Percentiles rank a stretch among this genome's conserved stretches.
Evolutionary conservation across 2,329 filamentous ascomycete genomes (phyloP).

Genomic region (Colletotrichum simmondsii): DNA sequence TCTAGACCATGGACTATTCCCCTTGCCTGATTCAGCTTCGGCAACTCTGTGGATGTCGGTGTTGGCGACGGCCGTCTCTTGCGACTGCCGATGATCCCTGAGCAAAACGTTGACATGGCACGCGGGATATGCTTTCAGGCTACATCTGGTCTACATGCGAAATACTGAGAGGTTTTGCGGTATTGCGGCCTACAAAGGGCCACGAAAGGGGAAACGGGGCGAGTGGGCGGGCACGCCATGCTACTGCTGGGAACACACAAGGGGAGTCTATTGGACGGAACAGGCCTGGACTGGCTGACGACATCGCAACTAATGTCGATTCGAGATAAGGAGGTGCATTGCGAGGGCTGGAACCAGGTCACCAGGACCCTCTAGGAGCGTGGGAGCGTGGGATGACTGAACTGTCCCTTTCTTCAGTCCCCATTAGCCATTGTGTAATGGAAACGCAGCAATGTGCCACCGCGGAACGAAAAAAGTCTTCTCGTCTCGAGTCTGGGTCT

Average conservation of each 20-base stretch:
- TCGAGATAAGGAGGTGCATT: conserved; percentile 33
- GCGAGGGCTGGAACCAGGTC: background rate
- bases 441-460: conserved; percentile 28
- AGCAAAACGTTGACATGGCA: background rate
- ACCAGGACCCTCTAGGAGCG: background rate
- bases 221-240: too few relatives aligned
- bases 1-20: background rate
- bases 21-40: background rate
- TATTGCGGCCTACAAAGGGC: background rate
- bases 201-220: background rate
- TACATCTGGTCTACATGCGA: conserved; percentile 2
- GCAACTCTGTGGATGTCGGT: background rate
- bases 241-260: background rate
- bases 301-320: conserved; percentile 33
- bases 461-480: conserved; percentile 5
- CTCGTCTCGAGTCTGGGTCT: conserved; percentile 40
- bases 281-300: conserved; percentile 33
- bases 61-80: background rate
- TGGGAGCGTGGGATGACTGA: conserved; percentile 22
- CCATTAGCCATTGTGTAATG: conserved; percentile 30
- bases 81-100: conserved; percentile 2
- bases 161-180: too few relatives aligned
- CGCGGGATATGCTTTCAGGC: background rate
- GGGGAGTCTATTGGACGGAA: conserved; percentile 27
- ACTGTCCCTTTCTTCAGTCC: background rate